These are phyloP conservation scores for Bimuria novae-zelandiae DNA, from an alignment of 2,329 filamentous ascomycete genomes.

Conservation along the genomic window DNA sequence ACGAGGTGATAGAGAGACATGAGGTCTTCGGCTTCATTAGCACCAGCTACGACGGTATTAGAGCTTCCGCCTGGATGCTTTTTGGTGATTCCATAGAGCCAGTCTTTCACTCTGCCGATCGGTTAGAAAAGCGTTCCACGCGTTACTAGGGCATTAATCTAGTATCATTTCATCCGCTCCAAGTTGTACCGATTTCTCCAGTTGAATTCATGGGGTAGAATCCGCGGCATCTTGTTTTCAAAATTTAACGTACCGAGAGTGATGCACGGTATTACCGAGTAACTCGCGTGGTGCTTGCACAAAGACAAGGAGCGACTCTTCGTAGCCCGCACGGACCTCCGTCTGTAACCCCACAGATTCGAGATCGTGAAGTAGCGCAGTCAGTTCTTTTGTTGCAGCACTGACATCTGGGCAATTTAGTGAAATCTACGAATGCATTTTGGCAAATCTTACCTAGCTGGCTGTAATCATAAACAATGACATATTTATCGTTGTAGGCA, in stretches of 20 bases:
- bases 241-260: conserved; percentile 27
- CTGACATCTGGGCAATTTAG: conserved; percentile 23
- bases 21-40: conserved; percentile 78
- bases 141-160: background rate
- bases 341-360: conserved; percentile 36
- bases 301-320: conserved; percentile 36
- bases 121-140: background rate
- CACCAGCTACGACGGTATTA: conserved; percentile 57
- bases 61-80: conserved; percentile 59
- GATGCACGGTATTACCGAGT: conserved; percentile 38
- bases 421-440: no score
- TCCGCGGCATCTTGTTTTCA: background rate
- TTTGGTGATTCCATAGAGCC: conserved; percentile 76
- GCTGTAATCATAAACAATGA: conserved; percentile 37
- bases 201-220: no score
- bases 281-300: conserved; percentile 36
- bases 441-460: no score
- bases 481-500: conserved; percentile 40
- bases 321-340: conserved; percentile 37
- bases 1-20: conserved; percentile 79
- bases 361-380: conserved; percentile 27
- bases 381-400: conserved; percentile 28
- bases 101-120: conserved; percentile 72
- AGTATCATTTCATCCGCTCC: no score
- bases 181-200: no score